Evolutionary conservation across 140 eudicot species (phyloP).

Genomic region (Bidens hawaiensis): DNA sequence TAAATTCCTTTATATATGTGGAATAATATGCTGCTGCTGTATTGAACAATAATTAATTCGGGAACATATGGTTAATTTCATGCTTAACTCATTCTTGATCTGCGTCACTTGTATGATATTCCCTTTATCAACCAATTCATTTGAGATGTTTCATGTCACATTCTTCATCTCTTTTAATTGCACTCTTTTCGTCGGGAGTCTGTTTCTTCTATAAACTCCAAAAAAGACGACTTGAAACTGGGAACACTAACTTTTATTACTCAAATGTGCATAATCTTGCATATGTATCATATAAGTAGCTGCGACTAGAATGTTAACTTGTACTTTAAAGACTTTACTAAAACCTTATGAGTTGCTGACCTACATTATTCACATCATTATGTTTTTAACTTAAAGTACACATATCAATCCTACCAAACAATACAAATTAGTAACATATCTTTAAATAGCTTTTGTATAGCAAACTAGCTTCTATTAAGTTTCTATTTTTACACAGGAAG

Average conservation of each 20-base stretch:
- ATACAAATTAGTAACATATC: neutral
- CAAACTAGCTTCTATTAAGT: neutral
- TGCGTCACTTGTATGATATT: neutral
- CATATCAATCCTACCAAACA: neutral
- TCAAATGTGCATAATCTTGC: neutral
- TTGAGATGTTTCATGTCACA: neutral
- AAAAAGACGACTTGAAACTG: neutral
- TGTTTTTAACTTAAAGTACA: slow-evolving; percentile 5
- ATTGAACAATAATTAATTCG: too few relatives aligned
- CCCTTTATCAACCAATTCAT: neutral
- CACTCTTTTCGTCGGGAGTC: too few relatives aligned
- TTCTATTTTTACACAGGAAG: slow-evolving; percentile 45
- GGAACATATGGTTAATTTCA: too few relatives aligned
- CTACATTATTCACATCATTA: slow-evolving; percentile 17
- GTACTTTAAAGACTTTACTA: slow-evolving; percentile 7
- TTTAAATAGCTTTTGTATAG: slow-evolving; percentile 8
- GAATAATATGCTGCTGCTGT: too few relatives aligned
- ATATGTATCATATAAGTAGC: neutral
- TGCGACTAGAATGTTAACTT: slow-evolving; percentile 9
- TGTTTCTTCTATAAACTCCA: neutral
- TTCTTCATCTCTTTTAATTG: slow-evolving; percentile 11
- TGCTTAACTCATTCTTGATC: too few relatives aligned
- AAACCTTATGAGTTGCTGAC: slow-evolving; percentile 21
- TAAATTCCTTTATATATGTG: too few relatives aligned
- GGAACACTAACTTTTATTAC: neutral